These are phyloP conservation scores for Coemansia umbellata DNA, from an alignment of 192 early-diverging fungal genomes.

Conservation along the genomic window DNA sequence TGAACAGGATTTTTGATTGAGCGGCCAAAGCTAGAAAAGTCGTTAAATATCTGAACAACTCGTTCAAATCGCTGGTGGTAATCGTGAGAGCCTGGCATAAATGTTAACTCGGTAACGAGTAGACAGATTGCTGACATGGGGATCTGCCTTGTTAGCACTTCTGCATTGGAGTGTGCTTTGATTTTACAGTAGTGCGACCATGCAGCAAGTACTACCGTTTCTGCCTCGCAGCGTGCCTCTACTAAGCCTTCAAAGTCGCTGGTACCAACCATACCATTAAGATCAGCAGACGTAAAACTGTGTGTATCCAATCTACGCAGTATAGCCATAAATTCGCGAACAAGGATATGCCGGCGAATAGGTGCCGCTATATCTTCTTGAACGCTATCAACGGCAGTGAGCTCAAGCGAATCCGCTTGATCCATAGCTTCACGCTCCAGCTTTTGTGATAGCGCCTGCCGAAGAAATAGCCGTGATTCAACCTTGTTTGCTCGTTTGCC, in stretches of 20 bases:
- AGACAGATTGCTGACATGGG: constrained; percentile 11
- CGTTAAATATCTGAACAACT: constrained; percentile 29
- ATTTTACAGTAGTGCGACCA: constrained; percentile 40
- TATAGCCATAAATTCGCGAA: constrained; percentile 21
- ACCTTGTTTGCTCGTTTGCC: not conserved
- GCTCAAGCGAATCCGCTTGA: not conserved
- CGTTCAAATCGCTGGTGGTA: constrained; percentile 17
- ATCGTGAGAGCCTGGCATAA: constrained; percentile 8
- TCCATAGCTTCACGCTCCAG: constrained; percentile 10
- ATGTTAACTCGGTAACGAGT: constrained; percentile 32
- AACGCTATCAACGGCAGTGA: not conserved
- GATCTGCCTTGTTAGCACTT: constrained; percentile 12
- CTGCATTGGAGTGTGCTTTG: constrained; percentile 5
- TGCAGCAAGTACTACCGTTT: constrained; percentile 7
- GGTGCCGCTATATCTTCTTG: not conserved
- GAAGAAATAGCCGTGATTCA: constrained; percentile 7
- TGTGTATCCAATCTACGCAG: constrained; percentile 9
- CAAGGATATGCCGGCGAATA: constrained; percentile 17
- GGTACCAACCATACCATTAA: not conserved
- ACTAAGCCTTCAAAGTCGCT: not conserved
- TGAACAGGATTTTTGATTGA: constrained; percentile 10
- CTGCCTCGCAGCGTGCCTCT: not conserved
- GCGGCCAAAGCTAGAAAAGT: constrained; percentile 5
- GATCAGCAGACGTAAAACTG: constrained; percentile 2
- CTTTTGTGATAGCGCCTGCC: constrained; percentile 1